These are phyloP conservation scores for Flaveria sonorensis DNA, from an alignment of 129 eudicot species.

Conservation along the genomic window DNA sequence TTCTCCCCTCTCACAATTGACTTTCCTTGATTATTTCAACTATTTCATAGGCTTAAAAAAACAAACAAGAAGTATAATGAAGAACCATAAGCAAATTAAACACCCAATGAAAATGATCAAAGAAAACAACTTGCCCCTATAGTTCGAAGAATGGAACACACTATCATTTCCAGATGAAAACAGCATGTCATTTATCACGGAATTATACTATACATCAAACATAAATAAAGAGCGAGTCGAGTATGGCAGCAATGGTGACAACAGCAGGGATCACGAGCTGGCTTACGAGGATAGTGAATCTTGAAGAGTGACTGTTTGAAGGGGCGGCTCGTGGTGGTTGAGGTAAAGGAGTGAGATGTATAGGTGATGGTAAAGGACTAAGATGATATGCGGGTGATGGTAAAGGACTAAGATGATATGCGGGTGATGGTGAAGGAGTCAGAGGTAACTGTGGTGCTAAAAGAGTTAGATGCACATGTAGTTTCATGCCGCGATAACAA, in stretches of 20 bases:
- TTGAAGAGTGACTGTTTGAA: slow-evolving; percentile 39
- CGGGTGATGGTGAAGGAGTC: slow-evolving; percentile 21
- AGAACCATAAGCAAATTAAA: slow-evolving; percentile 27
- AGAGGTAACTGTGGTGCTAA: slow-evolving; percentile 45
- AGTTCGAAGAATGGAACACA: slow-evolving; percentile 23
- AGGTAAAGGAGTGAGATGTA: slow-evolving; percentile 43
- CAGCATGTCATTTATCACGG: not conserved
- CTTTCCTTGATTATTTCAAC: too few species aligned
- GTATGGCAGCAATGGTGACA: slow-evolving; percentile 55
- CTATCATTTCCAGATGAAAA: too few species aligned
- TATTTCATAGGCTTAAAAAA: too few species aligned
- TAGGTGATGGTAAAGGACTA: slow-evolving; percentile 62
- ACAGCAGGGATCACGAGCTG: slow-evolving; percentile 58
- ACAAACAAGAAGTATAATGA: not conserved
- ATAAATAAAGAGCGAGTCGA: slow-evolving; percentile 51
- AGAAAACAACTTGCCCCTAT: slow-evolving; percentile 27
- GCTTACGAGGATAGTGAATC: slow-evolving; percentile 37
- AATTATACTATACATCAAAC: slow-evolving; percentile 26
- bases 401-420: slow-evolving; percentile 37
- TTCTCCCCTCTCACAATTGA: too few species aligned
- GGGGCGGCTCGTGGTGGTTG: slow-evolving; percentile 57
- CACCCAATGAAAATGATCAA: slow-evolving; percentile 11
- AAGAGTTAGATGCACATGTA: slow-evolving; percentile 49
- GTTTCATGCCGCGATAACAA: slow-evolving; percentile 76
- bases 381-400: slow-evolving; percentile 38